phyloP scores from a whole-genome alignment of 306 rosid genomes.

The Lathyrus oleraceus region DNA sequence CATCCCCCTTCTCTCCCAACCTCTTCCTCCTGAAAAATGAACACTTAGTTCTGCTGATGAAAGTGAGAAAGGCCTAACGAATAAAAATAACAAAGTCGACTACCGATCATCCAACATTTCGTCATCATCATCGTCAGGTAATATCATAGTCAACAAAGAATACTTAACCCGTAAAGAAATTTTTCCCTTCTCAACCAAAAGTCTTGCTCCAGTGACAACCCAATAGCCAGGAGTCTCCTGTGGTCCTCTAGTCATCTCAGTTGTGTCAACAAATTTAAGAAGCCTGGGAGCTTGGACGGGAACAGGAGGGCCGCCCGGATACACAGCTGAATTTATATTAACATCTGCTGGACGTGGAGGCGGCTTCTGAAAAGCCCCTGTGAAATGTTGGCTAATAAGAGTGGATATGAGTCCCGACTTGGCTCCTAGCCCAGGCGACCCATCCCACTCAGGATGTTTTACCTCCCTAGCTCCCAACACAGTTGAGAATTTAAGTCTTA shows the following conservation, averaged over 20 bases:
- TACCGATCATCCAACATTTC: conserved; percentile 64
- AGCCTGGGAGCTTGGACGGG: conserved; percentile 89
- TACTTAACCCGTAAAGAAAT: conserved; percentile 81
- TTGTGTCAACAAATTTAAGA: conserved; percentile 82
- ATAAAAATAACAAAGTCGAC: conserved; percentile 31
- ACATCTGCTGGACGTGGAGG: conserved; percentile 94
- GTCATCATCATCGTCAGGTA: conserved; percentile 88
- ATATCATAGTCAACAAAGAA: conserved; percentile 71
- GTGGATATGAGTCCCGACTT: conserved; percentile 96
- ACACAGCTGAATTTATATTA: conserved; percentile 87
- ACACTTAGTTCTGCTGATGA: conserved; percentile 17
- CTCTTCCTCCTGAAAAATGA: background rate
- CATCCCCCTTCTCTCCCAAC: background rate
- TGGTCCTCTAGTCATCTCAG: conserved; percentile 96
- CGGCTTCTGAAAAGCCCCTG: conserved; percentile 73
- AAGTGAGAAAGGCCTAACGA: conserved; percentile 23
- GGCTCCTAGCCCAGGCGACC: conserved; percentile 81
- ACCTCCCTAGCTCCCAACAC: conserved; percentile 67
- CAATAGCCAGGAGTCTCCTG: conserved; percentile 95
- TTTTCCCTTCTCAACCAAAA: conserved; percentile 79
- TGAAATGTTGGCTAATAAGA: conserved; percentile 91
- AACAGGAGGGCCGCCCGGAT: conserved; percentile 96
- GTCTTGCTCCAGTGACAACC: conserved; percentile 97
- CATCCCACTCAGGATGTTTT: conserved; percentile 89
- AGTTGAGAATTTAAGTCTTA: conserved; percentile 73